Evolutionary conservation across 1,139 yeast genomes (phyloP), one percentile per base, ranked within the genome.

Genomic region (Diutina rugosa): DNA sequence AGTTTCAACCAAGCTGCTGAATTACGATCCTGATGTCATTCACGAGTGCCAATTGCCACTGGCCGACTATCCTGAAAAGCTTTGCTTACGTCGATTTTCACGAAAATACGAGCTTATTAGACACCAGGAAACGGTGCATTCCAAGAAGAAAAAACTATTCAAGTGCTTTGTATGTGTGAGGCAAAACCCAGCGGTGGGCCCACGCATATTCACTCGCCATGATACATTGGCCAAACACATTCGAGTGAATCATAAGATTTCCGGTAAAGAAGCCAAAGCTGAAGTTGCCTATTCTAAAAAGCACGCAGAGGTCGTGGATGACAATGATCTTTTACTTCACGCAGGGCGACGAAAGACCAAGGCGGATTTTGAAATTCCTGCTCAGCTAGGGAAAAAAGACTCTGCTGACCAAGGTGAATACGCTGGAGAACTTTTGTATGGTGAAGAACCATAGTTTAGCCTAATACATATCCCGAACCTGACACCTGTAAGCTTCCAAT

Each of bases 111-210:
- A 93, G 72, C 77, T 93, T 65, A 87, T 91, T 38, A 81, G 99
- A 64, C 98, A 93, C 69, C 97, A 91, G 71, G 97, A 93, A 67
- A 91, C 98, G 0, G 93, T 93, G 57, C 99, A 93, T 69, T 93
- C 97, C 1, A 78, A 87, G 57, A 87, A 86, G 69, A 87, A 93
- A 70, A 87, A 87, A 65, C 81, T 88, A 56, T 93, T 85, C 74
- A 85, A 87, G 66, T 93, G 99, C 69, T 85, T 84, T 65, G 84
- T 87, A 51, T 93, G 99, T 72, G 87, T 84, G 52, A 84, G 81
- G 63, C 84, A 80, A 63, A 74, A 76, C 60, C 80, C 80, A 0
- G 65, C 65, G 8, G 71, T 72, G 29, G 80, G 79, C 0, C 76
- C 83, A 21, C 72, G 93, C 71, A 90, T 96, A 2, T 93, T 93